Percentiles rank a stretch among this genome's conserved stretches.
These are phyloP conservation scores for Chloranthus sessilifolius DNA, from an alignment of 164 flowering plant genomes.

Conservation along the genomic window DNA sequence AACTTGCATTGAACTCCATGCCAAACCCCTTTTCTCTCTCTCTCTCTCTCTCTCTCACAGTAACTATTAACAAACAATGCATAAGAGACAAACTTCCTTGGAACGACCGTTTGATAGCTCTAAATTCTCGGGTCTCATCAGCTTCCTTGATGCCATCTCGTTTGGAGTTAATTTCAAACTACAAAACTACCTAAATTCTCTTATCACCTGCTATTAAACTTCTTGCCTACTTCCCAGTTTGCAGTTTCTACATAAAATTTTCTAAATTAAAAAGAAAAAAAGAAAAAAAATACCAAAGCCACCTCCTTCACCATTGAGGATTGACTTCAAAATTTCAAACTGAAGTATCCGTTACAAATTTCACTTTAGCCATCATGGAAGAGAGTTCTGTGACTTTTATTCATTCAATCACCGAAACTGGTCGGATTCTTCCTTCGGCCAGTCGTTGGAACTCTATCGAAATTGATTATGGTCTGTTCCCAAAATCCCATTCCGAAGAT, in stretches of 20 bases:
- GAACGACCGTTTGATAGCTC: slow-evolving; percentile 1
- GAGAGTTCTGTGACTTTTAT: slow-evolving; percentile 17
- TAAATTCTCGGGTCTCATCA: slow-evolving; percentile 1
- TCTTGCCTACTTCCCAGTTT: neutral
- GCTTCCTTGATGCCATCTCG: neutral
- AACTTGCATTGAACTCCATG: too few relatives aligned
- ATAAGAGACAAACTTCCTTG: slow-evolving; percentile 5
- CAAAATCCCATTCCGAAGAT: slow-evolving; percentile 16
- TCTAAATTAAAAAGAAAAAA: too few relatives aligned
- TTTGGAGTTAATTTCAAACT: neutral
- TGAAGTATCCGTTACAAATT: too few relatives aligned
- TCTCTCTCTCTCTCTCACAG: too few relatives aligned
- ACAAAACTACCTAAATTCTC: neutral
- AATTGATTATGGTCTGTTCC: slow-evolving; percentile 21
- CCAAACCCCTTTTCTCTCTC: neutral
- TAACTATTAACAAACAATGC: too few relatives aligned
- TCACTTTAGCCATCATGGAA: too few relatives aligned
- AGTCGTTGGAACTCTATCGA: slow-evolving; percentile 52
- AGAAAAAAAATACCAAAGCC: neutral
- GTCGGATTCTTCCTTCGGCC: slow-evolving; percentile 45
- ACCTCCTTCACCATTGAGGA: too few relatives aligned
- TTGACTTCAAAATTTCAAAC: too few relatives aligned
- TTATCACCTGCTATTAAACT: neutral
- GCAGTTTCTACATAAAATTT: too few relatives aligned
- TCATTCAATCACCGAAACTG: slow-evolving; percentile 29